Conservation (phyloP, 2,329 filamentous ascomycete genomes). For the Penicillium italicum region DNA sequence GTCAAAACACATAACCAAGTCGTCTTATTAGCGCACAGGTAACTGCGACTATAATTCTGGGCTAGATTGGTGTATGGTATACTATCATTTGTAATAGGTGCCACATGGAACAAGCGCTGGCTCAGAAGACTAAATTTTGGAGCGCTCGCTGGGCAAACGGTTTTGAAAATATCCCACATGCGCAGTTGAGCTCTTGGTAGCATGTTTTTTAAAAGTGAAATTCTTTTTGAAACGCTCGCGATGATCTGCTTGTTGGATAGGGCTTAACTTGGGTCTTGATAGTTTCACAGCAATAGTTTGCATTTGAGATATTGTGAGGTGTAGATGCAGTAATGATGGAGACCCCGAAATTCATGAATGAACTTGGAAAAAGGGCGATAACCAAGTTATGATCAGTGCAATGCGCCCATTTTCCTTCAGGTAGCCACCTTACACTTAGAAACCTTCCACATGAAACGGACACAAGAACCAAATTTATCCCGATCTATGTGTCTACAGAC, state of each 20-base stretch:
- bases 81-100: background rate
- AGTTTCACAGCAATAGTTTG: background rate
- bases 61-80: too few species aligned
- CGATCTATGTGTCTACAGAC: slow-evolving; percentile 10
- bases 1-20: background rate
- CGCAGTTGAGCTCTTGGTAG: background rate
- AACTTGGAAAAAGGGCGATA: background rate
- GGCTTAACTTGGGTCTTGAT: background rate
- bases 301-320: background rate
- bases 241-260: too few species aligned
- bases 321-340: background rate
- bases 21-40: background rate
- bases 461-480: background rate
- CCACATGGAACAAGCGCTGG: background rate
- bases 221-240: too few species aligned
- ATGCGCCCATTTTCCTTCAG: background rate
- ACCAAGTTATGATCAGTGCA: background rate
- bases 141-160: background rate
- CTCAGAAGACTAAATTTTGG: background rate
- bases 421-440: too few species aligned
- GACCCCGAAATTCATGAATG: background rate
- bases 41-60: too few species aligned
- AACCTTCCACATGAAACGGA: background rate
- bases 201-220: background rate
- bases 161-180: background rate